Percentiles rank a stretch among this genome's conserved stretches.
phyloP scores from a whole-genome alignment of 192 early-diverging fungal genomes.

The Glomus cerebriforme region DNA sequence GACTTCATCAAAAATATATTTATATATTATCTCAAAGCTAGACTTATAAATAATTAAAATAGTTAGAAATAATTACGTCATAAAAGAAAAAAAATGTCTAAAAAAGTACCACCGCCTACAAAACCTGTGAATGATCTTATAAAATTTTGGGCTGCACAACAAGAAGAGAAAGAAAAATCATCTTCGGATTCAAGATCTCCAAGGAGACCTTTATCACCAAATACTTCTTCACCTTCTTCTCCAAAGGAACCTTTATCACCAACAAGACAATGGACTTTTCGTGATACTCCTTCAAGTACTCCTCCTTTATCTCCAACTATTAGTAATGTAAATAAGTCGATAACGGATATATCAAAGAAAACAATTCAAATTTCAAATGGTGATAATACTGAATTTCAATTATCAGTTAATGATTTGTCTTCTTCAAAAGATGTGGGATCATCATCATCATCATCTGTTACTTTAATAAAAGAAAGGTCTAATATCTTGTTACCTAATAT shows the following conservation, averaged over 20 bases:
- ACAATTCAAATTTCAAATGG: not conserved
- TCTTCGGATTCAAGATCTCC: not conserved
- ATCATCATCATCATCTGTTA: not conserved
- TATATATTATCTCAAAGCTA: too few relatives aligned
- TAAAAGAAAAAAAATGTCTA: not conserved
- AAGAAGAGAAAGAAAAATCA: conserved; percentile 10
- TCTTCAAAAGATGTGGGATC: not conserved
- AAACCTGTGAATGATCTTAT: conserved; percentile 30
- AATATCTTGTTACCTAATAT: not conserved
- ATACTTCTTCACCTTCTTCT: not conserved
- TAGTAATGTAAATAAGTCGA: not conserved
- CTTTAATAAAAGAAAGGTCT: not conserved
- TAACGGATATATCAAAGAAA: not conserved
- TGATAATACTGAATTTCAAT: not conserved
- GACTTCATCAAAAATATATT: not conserved
- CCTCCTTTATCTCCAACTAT: conserved; percentile 1
- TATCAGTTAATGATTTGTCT: not conserved
- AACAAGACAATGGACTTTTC: not conserved
- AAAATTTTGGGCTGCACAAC: conserved; percentile 24
- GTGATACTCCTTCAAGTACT: not conserved
- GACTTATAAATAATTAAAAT: not conserved
- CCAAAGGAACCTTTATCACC: not conserved
- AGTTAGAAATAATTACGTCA: not conserved
- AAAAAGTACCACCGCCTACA: not conserved
- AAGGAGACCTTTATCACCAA: conserved; percentile 14